Base-by-base conservation (phyloP, 352 stramenopile species). In the Phytophthora foliorum region DNA sequence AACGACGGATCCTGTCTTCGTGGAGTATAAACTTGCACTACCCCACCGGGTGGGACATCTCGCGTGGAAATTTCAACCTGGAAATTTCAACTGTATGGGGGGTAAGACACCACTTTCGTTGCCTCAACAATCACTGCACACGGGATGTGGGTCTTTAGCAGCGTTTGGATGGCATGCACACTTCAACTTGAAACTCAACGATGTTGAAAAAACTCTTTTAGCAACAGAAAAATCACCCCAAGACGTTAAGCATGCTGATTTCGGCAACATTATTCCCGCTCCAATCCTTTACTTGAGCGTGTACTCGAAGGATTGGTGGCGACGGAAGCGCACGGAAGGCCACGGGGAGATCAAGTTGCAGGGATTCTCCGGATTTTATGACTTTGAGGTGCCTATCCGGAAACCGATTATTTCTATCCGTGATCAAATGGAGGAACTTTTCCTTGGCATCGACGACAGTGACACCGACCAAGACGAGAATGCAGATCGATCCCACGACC, bases 371-470 rank as follows among this genome's bases (percentile, higher is more conserved):
- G 77, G 75, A 0, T 80, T 80, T 44, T 63, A 69, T 17, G 83
- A 90, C 16, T 53, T 72, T 17, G 38, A 82, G 5, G 57, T 88
- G 9, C 52, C 69, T 6, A 59, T 93, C 22, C 73, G 59, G 58
- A 83, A 73, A 32, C 59, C 72, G 0, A 55, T 91, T 24, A 8
- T 62, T 10, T 68, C 61, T 0, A 65, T 88, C 0, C 32, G 73
- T 8, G 74, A 86, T 21, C 72, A 85, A 27, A 72, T 92, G 36
- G 83, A 92, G 57, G 84, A 91, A 32, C 77, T 90, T 17, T 92
- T 91, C 46, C 63, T 93, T 3, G 86, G 86, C 1, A 52, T 67
- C 5, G 69, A 80, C 7, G 74, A 83, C 38, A 69, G 34, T 42
- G 31, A 64, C 16, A 21, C 10, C 21, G 50, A 64, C 50, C 10